Conservation (phyloP, 345 rosid genomes). For the Chamaenerion angustifolium region DNA sequence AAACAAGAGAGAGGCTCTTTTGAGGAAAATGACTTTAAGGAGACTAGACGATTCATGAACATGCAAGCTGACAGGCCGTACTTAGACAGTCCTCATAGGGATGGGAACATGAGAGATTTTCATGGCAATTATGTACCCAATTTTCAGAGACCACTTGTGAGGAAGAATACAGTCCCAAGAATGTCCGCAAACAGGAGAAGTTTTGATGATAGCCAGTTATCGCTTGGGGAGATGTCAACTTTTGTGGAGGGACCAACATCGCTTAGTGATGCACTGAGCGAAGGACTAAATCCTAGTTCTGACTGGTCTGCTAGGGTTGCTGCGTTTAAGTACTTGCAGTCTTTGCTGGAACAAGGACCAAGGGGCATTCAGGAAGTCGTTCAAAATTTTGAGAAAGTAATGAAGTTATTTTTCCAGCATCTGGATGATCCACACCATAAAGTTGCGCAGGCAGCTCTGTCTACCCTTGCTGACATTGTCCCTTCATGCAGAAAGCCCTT, state of each 20-base stretch:
- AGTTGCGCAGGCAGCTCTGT: constrained; percentile 98
- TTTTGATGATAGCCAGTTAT: constrained; percentile 83
- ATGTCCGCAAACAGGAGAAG: constrained; percentile 84
- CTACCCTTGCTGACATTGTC: constrained; percentile 86
- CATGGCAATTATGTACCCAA: constrained; percentile 68
- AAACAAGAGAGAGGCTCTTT: constrained; percentile 54
- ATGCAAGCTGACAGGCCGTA: constrained; percentile 64
- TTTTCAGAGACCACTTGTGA: constrained; percentile 89
- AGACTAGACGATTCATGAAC: constrained; percentile 45
- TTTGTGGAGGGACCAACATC: constrained; percentile 78
- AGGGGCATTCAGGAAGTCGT: constrained; percentile 89
- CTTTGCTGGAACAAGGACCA: constrained; percentile 84
- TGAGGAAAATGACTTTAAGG: constrained; percentile 62
- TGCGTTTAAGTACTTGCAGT: constrained; percentile 74
- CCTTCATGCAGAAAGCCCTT: constrained; percentile 95
- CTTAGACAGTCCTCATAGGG: constrained; percentile 44
- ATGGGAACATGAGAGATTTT: constrained; percentile 52
- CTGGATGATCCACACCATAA: constrained; percentile 99
- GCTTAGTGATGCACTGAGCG: constrained; percentile 72
- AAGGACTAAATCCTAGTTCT: constrained; percentile 81
- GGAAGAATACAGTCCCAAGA: constrained; percentile 71
- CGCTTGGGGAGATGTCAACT: constrained; percentile 65
- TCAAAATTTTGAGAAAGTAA: constrained; percentile 92
- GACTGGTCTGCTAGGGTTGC: constrained; percentile 98
- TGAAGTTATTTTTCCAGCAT: constrained; percentile 96